These are phyloP conservation scores for Lepiota subincarnata DNA, from an alignment of 768 basidiomycete genomes.

Conservation along the genomic window DNA sequence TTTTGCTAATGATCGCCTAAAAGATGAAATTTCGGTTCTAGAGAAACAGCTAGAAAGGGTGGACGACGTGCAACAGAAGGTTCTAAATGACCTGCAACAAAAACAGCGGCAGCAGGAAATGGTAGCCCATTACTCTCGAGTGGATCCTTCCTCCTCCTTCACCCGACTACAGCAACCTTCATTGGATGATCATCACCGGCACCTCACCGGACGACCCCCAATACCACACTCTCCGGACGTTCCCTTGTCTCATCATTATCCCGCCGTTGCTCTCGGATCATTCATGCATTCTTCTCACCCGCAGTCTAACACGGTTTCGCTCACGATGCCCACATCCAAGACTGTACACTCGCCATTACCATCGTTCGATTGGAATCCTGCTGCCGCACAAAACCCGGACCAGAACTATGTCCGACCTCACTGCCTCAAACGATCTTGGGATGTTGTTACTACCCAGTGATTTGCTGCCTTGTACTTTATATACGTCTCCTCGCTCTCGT, in stretches of 20 bases:
- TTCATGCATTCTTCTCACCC: neutral
- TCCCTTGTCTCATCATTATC: no score
- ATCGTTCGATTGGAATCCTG: neutral
- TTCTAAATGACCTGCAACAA: neutral
- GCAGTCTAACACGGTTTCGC: neutral
- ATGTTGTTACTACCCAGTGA: neutral
- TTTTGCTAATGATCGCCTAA: constrained; percentile 61
- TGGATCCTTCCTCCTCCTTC: neutral
- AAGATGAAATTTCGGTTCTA: constrained; percentile 45
- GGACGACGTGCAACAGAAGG: neutral
- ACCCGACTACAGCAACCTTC: neutral
- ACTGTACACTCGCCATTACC: neutral
- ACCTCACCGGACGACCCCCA: neutral
- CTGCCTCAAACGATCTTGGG: constrained; percentile 5
- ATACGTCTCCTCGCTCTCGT: no score
- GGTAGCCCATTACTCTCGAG: neutral
- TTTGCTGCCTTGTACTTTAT: neutral
- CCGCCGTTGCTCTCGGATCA: no score
- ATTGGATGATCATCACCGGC: neutral
- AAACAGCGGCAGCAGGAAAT: neutral
- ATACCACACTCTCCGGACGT: neutral
- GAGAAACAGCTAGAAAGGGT: constrained; percentile 19
- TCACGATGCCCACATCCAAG: neutral
- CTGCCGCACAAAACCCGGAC: neutral
- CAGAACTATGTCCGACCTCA: neutral